Conservation (phyloP, 768 basidiomycete species). For the Calocera cornea region DNA sequence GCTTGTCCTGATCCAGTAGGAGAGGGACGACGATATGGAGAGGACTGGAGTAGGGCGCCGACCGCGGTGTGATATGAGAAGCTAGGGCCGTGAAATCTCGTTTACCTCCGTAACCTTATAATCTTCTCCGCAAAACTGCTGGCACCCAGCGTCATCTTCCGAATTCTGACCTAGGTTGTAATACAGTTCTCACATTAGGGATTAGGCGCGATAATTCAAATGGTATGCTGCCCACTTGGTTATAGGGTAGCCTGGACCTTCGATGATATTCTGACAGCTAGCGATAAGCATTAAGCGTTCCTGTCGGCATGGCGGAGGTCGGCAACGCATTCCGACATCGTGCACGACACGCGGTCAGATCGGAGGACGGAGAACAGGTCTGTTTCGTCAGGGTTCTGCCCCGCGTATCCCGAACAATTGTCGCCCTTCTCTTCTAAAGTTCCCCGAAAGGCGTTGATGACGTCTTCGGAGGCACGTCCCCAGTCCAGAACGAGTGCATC, state of each 20-base stretch:
- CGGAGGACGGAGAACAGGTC: not conserved
- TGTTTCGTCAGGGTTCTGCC: not conserved
- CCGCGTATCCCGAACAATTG: not conserved
- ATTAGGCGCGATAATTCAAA: not conserved
- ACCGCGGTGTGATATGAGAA: not conserved
- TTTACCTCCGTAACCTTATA: not conserved
- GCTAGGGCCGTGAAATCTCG: not conserved
- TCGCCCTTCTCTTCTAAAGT: not conserved
- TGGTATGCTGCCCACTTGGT: not conserved
- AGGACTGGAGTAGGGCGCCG: not conserved
- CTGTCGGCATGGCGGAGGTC: not conserved
- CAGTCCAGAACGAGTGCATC: not conserved
- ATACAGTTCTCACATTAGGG: not conserved
- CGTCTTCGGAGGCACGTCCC: not conserved
- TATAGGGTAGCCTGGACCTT: not conserved
- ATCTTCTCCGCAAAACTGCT: constrained; percentile 3
- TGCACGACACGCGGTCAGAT: not conserved
- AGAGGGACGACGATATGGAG: not conserved
- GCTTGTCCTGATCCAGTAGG: not conserved
- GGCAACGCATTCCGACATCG: not conserved
- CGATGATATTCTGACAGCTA: not conserved
- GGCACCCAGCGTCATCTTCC: not conserved
- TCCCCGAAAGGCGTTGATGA: not conserved
- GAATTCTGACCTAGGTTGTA: not conserved
- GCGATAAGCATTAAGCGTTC: not conserved